Percentiles rank a stretch among this genome's conserved stretches.
phyloP scores from a whole-genome alignment of 2,329 filamentous ascomycete species.

The Fusarium anguioides region DNA sequence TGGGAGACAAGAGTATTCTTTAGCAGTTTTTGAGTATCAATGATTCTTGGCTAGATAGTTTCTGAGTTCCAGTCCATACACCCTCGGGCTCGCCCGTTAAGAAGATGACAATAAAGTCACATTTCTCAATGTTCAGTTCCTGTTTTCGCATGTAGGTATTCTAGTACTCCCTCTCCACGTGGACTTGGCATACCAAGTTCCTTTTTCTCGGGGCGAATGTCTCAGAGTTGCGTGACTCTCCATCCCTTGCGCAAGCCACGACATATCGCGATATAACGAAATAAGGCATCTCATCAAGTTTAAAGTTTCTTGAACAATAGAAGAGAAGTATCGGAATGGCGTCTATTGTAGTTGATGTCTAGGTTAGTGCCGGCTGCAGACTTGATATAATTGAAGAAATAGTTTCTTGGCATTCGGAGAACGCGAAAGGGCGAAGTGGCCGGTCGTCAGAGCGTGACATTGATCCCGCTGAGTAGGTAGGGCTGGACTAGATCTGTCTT shows the following conservation, averaged over 20 bases:
- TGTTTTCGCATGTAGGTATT: background rate
- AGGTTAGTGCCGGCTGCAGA: background rate
- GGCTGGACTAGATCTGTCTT: background rate
- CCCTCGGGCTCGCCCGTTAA: background rate
- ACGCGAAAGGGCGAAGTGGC: conserved; percentile 10
- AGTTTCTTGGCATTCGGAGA: background rate
- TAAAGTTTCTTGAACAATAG: conserved; percentile 4
- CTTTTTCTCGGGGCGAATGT: conserved; percentile 23
- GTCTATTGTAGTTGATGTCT: background rate
- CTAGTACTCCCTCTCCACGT: conserved; percentile 26
- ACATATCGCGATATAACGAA: conserved; percentile 21
- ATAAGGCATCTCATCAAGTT: background rate
- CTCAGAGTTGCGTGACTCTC: conserved; percentile 20
- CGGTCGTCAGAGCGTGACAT: background rate
- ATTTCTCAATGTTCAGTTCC: background rate
- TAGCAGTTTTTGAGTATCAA: background rate
- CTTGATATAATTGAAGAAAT: background rate
- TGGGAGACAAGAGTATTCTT: background rate
- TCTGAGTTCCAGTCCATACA: background rate
- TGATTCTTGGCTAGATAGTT: background rate
- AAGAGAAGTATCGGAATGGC: background rate
- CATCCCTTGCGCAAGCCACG: conserved; percentile 34
- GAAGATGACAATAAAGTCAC: background rate
- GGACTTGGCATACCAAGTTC: conserved; percentile 21
- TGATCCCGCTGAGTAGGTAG: background rate